phyloP scores from a whole-genome alignment of 805 yeast genomes.

The Wilhelminamyces savonicus region DNA sequence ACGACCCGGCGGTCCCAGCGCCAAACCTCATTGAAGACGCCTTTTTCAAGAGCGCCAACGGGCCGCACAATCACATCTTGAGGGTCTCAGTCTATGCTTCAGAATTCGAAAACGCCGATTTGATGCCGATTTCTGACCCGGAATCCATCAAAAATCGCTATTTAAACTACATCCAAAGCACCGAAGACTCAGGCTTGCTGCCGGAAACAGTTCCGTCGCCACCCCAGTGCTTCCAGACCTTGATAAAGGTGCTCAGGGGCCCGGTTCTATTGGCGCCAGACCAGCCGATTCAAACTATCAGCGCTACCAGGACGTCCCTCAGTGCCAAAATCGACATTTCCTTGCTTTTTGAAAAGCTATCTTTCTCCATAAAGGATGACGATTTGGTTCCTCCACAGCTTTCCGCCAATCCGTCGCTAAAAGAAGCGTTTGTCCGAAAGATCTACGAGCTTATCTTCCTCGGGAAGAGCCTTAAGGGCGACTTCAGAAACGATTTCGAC shows the following conservation, averaged over 20 bases:
- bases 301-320: constrained; percentile 42
- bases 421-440: constrained; percentile 51
- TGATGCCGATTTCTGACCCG: constrained; percentile 37
- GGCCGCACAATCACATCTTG: constrained; percentile 24
- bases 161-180: constrained; percentile 23
- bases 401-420: constrained; percentile 12
- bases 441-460: constrained; percentile 45
- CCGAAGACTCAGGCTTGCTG: constrained; percentile 20
- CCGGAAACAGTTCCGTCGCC: constrained; percentile 43
- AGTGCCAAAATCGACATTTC: constrained; percentile 53
- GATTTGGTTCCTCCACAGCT: constrained; percentile 47
- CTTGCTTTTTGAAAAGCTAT: constrained; percentile 42
- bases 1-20: constrained; percentile 3
- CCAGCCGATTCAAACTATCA: constrained; percentile 50
- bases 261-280: constrained; percentile 45
- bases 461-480: constrained; percentile 9
- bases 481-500: constrained; percentile 9
- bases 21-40: constrained; percentile 26
- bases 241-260: constrained; percentile 60
- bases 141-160: constrained; percentile 50
- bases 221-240: constrained; percentile 51
- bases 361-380: constrained; percentile 32
- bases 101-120: constrained; percentile 44
- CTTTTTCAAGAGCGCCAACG: constrained; percentile 20
- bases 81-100: constrained; percentile 48